These are phyloP conservation scores for Fusarium continuum DNA, from an alignment of 2,329 filamentous ascomycete genomes.

Conservation along the genomic window DNA sequence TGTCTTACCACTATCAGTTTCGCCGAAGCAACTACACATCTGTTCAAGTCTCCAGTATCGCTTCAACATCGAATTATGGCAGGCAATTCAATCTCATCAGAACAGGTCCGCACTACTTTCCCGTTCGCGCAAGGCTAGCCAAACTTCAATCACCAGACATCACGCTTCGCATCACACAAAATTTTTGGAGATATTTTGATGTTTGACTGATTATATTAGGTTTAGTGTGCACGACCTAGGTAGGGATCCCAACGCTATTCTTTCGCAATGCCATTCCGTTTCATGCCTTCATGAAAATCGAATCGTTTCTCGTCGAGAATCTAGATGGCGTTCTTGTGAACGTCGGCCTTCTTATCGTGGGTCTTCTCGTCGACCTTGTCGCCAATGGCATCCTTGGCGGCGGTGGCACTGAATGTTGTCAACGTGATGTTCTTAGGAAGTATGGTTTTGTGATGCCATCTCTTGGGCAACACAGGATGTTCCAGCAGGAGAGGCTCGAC, in stretches of 20 bases:
- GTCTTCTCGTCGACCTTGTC: constrained; percentile 57
- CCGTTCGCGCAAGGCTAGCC: no score
- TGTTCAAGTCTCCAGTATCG: no score
- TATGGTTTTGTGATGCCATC: not conserved
- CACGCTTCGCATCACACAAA: not conserved
- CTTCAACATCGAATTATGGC: no score
- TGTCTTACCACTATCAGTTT: no score
- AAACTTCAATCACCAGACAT: no score
- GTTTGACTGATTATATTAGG: constrained; percentile 17
- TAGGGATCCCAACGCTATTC: constrained; percentile 18
- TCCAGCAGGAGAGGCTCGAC: no score
- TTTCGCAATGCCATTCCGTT: constrained; percentile 10
- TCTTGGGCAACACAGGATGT: no score
- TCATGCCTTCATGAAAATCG: not conserved
- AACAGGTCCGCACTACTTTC: no score
- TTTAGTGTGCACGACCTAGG: constrained; percentile 7
- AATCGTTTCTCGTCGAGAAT: not conserved
- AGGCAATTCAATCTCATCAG: no score
- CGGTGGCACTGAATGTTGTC: constrained; percentile 51
- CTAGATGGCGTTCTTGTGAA: constrained; percentile 2
- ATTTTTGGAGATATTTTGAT: not conserved
- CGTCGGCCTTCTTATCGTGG: constrained; percentile 55
- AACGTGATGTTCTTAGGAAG: constrained; percentile 19
- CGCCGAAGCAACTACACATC: no score
- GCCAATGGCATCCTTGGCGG: constrained; percentile 59